Evolutionary conservation across 1,139 yeast genomes (phyloP), one percentile per base, ranked within the genome.

Genomic region (Nakaseomyces delphensis): DNA sequence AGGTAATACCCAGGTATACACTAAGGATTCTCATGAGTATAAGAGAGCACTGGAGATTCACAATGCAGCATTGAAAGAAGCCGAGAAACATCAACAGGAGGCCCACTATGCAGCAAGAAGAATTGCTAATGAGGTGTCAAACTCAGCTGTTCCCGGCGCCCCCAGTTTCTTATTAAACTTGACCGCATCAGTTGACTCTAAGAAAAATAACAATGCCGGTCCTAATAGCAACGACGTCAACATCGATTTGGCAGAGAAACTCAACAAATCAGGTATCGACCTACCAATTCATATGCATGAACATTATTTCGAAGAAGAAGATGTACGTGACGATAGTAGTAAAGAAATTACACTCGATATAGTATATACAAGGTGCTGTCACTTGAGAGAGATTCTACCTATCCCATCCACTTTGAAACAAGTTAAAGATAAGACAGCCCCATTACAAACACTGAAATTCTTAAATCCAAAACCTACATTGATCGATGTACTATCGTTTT

Each of bases 391-490:
- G 55, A 81, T 81, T 44, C 59, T 81, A 21, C 87, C 89, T 0
- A 79, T 81, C 37, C 86, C 91, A 2, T 85, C 89, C 0, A 80
- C 84, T 9, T 58, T 82, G 47, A 81, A 79, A 55, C 93, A 83
- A 56, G 70, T 89, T 46, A 83, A 81, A 56, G 79, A 78, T 48
- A 84, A 83, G 53, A 63, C 79, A 0, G 74, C 79, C 38, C 95
- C 96, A 1, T 67, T 89, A 40, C 84, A 82, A 48, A 80, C 81
- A 5, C 66, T 89, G 48, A 83, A 85, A 56, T 71, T 89, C 62
- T 69, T 86, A 54, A 89, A 89, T 60, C 95, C 96, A 3, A 78
- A 79, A 49, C 97, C 97, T 2, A 87, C 97, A 0, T 65, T 87
- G 51, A 85, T 89, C 51, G 97, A 89, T 64, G 76, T 87, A 4